Evolutionary conservation across 352 stramenopile genomes (phyloP).

Genomic region (Phytopythium mirpurense): DNA sequence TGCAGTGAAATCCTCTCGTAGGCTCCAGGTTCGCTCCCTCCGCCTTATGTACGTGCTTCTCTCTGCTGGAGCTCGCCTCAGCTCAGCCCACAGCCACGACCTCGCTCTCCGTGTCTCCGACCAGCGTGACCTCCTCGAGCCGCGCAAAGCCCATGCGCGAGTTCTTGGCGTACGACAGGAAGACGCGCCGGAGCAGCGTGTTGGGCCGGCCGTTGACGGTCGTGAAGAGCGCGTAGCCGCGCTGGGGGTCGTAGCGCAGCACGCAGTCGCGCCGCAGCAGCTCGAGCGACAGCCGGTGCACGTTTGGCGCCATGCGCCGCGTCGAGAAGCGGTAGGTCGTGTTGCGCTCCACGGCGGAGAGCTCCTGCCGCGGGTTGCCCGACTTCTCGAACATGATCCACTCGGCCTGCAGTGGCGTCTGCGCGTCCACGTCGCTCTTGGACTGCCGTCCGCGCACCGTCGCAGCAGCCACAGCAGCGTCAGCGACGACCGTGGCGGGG

Average conservation of each 20-base stretch:
- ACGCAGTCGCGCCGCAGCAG: slow-evolving; percentile 41
- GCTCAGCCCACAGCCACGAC: slow-evolving; percentile 3
- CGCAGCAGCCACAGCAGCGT: background rate
- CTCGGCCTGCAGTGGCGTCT: slow-evolving; percentile 38
- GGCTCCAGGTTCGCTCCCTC: too few relatives aligned
- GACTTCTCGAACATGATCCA: slow-evolving; percentile 70
- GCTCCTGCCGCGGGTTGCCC: slow-evolving; percentile 44
- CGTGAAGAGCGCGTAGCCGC: slow-evolving; percentile 40
- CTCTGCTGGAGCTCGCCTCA: too few relatives aligned
- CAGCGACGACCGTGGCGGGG: background rate
- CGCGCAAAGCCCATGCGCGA: slow-evolving; percentile 28
- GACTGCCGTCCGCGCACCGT: slow-evolving; percentile 8
- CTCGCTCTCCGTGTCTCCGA: slow-evolving; percentile 34
- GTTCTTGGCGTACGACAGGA: slow-evolving; percentile 32
- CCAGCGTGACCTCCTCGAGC: slow-evolving; percentile 32
- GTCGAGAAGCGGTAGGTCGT: slow-evolving; percentile 51
- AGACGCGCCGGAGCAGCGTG: slow-evolving; percentile 43
- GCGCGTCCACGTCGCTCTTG: slow-evolving; percentile 25
- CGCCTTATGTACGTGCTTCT: too few relatives aligned
- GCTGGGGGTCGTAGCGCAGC: slow-evolving; percentile 31
- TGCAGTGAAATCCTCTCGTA: too few relatives aligned
- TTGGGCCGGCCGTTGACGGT: slow-evolving; percentile 58
- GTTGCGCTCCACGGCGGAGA: slow-evolving; percentile 45
- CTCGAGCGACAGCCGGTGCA: slow-evolving; percentile 42
- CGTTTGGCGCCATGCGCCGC: slow-evolving; percentile 31